phyloP scores from a whole-genome alignment of 495 filamentous ascomycete species.

The Penicilliopsis zonata region DNA sequence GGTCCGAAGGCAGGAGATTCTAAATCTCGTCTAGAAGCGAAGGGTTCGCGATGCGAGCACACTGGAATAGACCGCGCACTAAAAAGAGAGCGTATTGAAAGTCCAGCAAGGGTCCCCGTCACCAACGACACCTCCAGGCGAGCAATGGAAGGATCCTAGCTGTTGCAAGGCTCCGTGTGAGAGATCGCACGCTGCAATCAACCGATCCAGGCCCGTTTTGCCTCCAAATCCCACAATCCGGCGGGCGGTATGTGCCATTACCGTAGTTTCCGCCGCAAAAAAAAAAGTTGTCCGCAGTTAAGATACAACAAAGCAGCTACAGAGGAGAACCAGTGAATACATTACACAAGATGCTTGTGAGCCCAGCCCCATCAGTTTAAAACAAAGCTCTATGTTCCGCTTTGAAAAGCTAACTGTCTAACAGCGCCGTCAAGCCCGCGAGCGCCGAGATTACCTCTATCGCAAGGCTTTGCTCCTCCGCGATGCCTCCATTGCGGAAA shows the following conservation, averaged over 20 bases:
- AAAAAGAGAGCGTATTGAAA: constrained; percentile 1
- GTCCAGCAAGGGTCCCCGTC: constrained; percentile 2
- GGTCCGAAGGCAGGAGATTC: constrained; percentile 9
- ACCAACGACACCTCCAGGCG: constrained; percentile 4
- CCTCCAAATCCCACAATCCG: constrained; percentile 26
- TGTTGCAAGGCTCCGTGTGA: constrained; percentile 5
- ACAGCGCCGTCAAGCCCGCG: constrained; percentile 62
- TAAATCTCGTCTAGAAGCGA: neutral
- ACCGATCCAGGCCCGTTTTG: constrained; percentile 11
- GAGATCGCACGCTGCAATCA: constrained; percentile 11
- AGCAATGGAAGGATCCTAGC: constrained; percentile 6
- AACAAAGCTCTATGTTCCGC: constrained; percentile 4
- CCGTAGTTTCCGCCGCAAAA: constrained; percentile 19
- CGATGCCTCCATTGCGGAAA: constrained; percentile 86
- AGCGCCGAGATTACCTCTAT: constrained; percentile 92
- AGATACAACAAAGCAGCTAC: neutral
- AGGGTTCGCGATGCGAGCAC: no score
- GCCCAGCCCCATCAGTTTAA: constrained; percentile 1
- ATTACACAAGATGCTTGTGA: neutral
- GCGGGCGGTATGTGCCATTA: constrained; percentile 14
- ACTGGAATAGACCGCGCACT: no score
- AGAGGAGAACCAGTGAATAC: neutral
- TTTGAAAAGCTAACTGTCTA: constrained; percentile 6
- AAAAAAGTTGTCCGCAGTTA: constrained; percentile 30
- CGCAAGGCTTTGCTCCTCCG: constrained; percentile 67